Conservation (phyloP, 1,139 yeast genomes). For the Geotrichum australiense region DNA sequence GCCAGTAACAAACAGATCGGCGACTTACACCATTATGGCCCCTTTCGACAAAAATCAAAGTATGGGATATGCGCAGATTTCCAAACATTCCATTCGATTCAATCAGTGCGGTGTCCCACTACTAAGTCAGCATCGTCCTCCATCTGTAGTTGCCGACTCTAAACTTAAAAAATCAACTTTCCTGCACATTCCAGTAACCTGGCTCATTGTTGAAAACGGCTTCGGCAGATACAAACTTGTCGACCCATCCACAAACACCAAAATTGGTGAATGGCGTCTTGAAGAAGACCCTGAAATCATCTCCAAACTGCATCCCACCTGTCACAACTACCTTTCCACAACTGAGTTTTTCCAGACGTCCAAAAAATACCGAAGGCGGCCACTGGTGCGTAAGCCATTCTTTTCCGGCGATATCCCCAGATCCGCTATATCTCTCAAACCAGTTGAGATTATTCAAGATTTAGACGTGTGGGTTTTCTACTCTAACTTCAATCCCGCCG, state of each 20-base stretch:
- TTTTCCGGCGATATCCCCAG: conserved; percentile 4
- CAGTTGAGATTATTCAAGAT: not conserved
- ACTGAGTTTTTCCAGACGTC: not conserved
- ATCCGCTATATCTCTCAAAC: not conserved
- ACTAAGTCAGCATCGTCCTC: not conserved
- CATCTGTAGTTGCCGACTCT: not conserved
- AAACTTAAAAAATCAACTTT: not conserved
- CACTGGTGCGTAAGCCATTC: not conserved
- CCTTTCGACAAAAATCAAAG: too few species aligned
- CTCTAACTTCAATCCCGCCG: not conserved
- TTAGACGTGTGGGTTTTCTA: not conserved
- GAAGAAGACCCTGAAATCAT: not conserved
- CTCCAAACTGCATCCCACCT: not conserved
- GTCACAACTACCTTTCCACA: not conserved
- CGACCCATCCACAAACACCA: not conserved
- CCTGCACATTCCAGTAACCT: conserved; percentile 4
- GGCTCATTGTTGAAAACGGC: conserved; percentile 1
- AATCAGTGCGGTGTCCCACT: not conserved
- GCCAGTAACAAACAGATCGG: too few species aligned
- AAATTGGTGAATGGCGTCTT: conserved; percentile 3
- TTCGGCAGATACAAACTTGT: not conserved
- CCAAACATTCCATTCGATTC: conserved; percentile 4
- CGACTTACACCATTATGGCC: too few species aligned
- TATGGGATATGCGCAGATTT: conserved; percentile 5
- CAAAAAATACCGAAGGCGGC: not conserved